Conservation (phyloP, 169 alveolate genomes). For the Plasmodium malariae region DNA sequence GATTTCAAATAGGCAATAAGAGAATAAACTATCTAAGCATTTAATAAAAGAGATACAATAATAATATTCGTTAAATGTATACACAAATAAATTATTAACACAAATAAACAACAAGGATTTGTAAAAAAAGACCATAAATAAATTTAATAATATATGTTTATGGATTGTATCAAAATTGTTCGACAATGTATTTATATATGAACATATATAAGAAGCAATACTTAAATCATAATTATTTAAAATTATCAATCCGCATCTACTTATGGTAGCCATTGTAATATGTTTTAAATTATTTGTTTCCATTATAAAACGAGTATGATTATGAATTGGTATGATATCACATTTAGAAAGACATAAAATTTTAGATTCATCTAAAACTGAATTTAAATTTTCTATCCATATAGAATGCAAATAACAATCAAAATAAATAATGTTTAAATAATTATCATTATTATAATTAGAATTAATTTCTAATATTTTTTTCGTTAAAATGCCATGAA, state of each 20-base stretch:
- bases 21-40: constrained; percentile 59
- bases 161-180: constrained; percentile 70
- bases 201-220: constrained; percentile 66
- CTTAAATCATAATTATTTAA: constrained; percentile 94
- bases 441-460: constrained; percentile 75
- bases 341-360: constrained; percentile 97
- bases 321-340: constrained; percentile 93
- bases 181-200: constrained; percentile 47
- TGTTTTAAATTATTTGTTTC: constrained; percentile 95
- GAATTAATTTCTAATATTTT: constrained; percentile 73
- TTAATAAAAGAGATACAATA: constrained; percentile 68
- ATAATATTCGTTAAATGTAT: constrained; percentile 66
- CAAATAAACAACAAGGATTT: constrained; percentile 46
- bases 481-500: constrained; percentile 79
- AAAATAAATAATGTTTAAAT: constrained; percentile 96
- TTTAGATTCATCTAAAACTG: constrained; percentile 98
- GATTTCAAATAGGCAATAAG: constrained; percentile 64
- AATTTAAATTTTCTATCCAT: constrained; percentile 99
- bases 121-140: constrained; percentile 57
- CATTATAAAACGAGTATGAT: constrained; percentile 86
- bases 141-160: constrained; percentile 70
- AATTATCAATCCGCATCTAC: constrained; percentile 99
- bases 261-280: constrained; percentile 98
- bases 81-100: constrained; percentile 55
- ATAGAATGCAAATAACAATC: constrained; percentile 99